A percentile compares a stretch with the other conserved stretches of the same genome.
Conservation (phyloP, 163 green algal species). For the Scenedesmus sp. region DNA sequence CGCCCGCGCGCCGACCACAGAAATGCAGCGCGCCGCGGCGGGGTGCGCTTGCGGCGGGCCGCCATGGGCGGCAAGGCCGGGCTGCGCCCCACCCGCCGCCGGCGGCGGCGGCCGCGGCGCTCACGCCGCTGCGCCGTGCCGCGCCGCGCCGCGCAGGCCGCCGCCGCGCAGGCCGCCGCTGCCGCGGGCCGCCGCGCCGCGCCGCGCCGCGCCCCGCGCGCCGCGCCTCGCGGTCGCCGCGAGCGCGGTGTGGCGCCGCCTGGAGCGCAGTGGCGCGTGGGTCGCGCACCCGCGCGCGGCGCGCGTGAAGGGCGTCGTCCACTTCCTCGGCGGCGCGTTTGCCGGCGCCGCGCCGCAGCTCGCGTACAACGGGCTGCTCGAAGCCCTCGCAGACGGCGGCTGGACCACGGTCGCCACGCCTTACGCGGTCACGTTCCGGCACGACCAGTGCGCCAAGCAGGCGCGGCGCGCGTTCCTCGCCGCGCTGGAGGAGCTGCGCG, state of each 20-base stretch:
- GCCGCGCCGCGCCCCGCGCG: not conserved
- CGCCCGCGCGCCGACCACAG: too few relatives aligned
- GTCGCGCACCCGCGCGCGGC: constrained; percentile 25
- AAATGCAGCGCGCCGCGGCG: too few relatives aligned
- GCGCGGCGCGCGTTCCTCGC: constrained; percentile 50
- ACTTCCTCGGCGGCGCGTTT: constrained; percentile 83
- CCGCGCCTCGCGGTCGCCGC: too few relatives aligned
- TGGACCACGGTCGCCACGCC: constrained; percentile 81
- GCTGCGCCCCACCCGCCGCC: too few relatives aligned
- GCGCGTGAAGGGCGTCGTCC: constrained; percentile 60
- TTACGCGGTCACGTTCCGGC: constrained; percentile 81
- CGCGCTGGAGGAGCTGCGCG: constrained; percentile 58
- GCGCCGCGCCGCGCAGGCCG: too few relatives aligned
- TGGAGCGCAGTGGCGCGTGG: constrained; percentile 34
- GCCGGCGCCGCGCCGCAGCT: constrained; percentile 64
- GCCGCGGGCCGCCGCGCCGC: too few relatives aligned
- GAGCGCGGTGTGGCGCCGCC: constrained; percentile 34
- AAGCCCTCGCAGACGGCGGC: constrained; percentile 23
- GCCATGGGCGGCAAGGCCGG: too few relatives aligned
- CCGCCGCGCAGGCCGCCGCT: not conserved
- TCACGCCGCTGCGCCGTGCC: too few relatives aligned
- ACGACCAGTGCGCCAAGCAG: constrained; percentile 57
- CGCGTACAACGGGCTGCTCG: constrained; percentile 29
- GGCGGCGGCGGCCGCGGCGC: too few relatives aligned
- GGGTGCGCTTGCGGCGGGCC: too few relatives aligned